Percentiles rank a stretch among this genome's conserved stretches.
These are phyloP conservation scores for Saturnispora bothae DNA, from an alignment of 805 yeast species.

Conservation along the genomic window DNA sequence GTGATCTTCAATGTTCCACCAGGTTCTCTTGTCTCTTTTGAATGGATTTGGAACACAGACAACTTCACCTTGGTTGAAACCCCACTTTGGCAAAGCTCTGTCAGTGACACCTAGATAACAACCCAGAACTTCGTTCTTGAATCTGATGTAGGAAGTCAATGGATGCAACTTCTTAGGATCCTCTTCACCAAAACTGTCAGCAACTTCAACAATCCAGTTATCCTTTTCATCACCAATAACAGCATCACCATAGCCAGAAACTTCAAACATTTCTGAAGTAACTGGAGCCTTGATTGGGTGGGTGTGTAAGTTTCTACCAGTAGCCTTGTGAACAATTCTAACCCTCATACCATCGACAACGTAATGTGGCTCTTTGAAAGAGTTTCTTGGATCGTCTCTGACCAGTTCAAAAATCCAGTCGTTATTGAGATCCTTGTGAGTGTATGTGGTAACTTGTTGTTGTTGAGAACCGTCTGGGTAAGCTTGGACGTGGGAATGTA, in stretches of 20 bases:
- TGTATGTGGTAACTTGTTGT: conserved; percentile 90
- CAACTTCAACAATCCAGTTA: conserved; percentile 84
- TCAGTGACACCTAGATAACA: conserved; percentile 77
- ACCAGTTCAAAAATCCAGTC: conserved; percentile 64
- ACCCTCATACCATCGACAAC: conserved; percentile 56
- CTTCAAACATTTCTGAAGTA: conserved; percentile 61
- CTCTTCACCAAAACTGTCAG: conserved; percentile 48
- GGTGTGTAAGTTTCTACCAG: conserved; percentile 73
- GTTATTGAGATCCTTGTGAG: conserved; percentile 80
- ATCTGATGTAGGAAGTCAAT: conserved; percentile 62
- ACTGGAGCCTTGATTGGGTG: conserved; percentile 74
- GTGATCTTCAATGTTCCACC: conserved; percentile 82
- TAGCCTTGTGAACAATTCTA: conserved; percentile 58
- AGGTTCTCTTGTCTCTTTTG: conserved; percentile 68
- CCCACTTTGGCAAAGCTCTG: conserved; percentile 65
- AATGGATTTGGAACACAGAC: conserved; percentile 63
- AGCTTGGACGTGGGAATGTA: conserved; percentile 79
- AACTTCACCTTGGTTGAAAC: conserved; percentile 81
- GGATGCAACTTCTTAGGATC: conserved; percentile 50
- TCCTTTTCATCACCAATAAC: conserved; percentile 70
- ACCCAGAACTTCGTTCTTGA: conserved; percentile 50
- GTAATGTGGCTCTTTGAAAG: conserved; percentile 24
- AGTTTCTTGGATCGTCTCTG: conserved; percentile 32
- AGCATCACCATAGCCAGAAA: conserved; percentile 74
- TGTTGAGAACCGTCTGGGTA: conserved; percentile 91